Percentiles rank a stretch among this genome's conserved stretches.
These are phyloP conservation scores for Daldinia sp. DNA, from an alignment of 2,329 filamentous ascomycete species.

Conservation along the genomic window DNA sequence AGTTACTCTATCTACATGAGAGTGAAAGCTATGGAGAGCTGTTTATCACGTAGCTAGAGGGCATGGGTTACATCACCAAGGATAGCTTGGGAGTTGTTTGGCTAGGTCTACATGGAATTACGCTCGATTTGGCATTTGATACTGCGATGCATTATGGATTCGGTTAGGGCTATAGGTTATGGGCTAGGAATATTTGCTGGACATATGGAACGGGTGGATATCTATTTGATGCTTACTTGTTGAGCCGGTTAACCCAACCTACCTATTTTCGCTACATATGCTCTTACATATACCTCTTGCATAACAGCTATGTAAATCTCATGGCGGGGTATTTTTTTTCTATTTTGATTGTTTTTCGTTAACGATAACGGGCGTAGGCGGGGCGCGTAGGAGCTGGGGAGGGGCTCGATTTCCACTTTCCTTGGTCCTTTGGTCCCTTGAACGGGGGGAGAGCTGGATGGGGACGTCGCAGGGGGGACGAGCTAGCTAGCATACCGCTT, in stretches of 20 bases:
- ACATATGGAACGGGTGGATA: neutral
- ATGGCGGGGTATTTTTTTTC: constrained; percentile 31
- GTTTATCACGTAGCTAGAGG: neutral
- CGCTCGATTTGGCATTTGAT: constrained; percentile 9
- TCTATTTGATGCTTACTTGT: neutral
- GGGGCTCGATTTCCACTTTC: constrained; percentile 20
- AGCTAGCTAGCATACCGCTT: constrained; percentile 14
- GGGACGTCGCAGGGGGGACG: constrained; percentile 14
- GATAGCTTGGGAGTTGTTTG: constrained; percentile 27
- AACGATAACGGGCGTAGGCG: neutral
- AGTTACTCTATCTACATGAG: neutral
- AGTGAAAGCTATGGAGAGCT: neutral
- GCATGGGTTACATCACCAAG: constrained; percentile 2
- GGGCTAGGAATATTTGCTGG: constrained; percentile 3
- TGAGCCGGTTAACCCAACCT: neutral
- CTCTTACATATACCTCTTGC: neutral
- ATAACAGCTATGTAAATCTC: constrained; percentile 1
- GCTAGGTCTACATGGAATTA: constrained; percentile 12
- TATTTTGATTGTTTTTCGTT: neutral
- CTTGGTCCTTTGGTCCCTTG: constrained; percentile 11
- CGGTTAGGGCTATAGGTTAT: constrained; percentile 1
- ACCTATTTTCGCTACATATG: neutral
- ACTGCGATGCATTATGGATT: constrained; percentile 22
- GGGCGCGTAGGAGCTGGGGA: constrained; percentile 10
- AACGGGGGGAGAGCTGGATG: constrained; percentile 10